phyloP scores from a whole-genome alignment of 805 yeast species.

The Kurtzmaniella fragi region DNA sequence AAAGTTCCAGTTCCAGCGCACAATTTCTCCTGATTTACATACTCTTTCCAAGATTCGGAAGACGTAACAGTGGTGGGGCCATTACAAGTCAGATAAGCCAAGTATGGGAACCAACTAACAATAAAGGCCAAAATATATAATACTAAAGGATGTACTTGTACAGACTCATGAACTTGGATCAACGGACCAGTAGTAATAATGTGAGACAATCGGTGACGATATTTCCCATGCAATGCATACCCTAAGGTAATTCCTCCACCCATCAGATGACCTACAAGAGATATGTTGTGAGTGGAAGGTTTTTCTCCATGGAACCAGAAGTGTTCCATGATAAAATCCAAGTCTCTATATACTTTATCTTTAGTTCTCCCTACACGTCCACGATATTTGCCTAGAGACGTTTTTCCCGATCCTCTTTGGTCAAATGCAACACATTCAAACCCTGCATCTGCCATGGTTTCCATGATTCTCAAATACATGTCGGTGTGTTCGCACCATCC shows the following conservation, averaged over 20 bases:
- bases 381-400: constrained; percentile 7
- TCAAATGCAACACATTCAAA: constrained; percentile 9
- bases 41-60: constrained; percentile 5
- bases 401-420: constrained; percentile 10
- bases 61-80: constrained; percentile 2
- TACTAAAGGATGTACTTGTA: background rate
- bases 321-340: constrained; percentile 8
- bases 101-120: background rate
- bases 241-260: constrained; percentile 9
- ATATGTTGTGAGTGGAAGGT: background rate
- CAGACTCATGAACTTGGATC: background rate
- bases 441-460: constrained; percentile 6
- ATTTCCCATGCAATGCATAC: constrained; percentile 6
- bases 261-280: constrained; percentile 9
- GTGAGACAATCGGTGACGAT: constrained; percentile 1
- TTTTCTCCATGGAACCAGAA: background rate
- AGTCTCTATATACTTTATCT: constrained; percentile 2
- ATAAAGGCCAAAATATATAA: background rate
- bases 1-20: constrained; percentile 6
- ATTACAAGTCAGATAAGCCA: background rate
- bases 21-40: constrained; percentile 2
- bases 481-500: constrained; percentile 10
- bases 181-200: constrained; percentile 7
- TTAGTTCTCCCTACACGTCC: constrained; percentile 6
- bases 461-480: constrained; percentile 8